A percentile compares a stretch with the other conserved stretches of the same genome.
phyloP scores from a whole-genome alignment of 2,329 filamentous ascomycete genomes.

The Coniochaeta sp. region DNA sequence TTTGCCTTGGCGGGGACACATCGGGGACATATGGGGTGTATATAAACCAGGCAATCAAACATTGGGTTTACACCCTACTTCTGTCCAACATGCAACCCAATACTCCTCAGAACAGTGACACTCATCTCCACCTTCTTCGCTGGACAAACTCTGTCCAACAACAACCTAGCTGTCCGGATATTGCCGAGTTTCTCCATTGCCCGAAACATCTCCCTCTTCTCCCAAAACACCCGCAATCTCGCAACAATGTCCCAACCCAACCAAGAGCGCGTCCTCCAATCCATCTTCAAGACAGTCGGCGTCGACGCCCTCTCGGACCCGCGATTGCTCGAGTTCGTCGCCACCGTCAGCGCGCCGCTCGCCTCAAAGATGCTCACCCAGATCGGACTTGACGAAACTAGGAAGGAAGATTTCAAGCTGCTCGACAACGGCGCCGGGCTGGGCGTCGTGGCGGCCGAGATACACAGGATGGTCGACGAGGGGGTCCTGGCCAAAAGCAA shows the following conservation, averaged over 20 bases:
- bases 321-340: slow-evolving; percentile 4
- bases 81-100: too few species aligned
- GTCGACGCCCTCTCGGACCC: slow-evolving; percentile 5
- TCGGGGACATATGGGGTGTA: too few species aligned
- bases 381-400: slow-evolving; percentile 19
- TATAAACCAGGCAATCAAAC: too few species aligned
- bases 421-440: slow-evolving; percentile 48
- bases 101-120: not conserved
- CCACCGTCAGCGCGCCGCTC: slow-evolving; percentile 14
- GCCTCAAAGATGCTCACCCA: slow-evolving; percentile 19
- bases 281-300: slow-evolving; percentile 1
- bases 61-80: too few species aligned
- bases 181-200: too few species aligned
- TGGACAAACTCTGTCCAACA: too few species aligned
- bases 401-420: slow-evolving; percentile 28
- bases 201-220: too few species aligned
- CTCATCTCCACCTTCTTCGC: not conserved
- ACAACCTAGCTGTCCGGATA: too few species aligned
- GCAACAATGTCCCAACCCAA: not conserved
- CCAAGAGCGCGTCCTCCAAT: slow-evolving; percentile 5
- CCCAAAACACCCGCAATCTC: not conserved
- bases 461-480: slow-evolving; percentile 31
- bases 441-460: slow-evolving; percentile 38
- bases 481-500: slow-evolving; percentile 33
- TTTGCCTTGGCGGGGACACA: too few species aligned